Base-by-base conservation (phyloP, 2,329 filamentous ascomycete genomes). In the Sarocladiaceae sp. region DNA sequence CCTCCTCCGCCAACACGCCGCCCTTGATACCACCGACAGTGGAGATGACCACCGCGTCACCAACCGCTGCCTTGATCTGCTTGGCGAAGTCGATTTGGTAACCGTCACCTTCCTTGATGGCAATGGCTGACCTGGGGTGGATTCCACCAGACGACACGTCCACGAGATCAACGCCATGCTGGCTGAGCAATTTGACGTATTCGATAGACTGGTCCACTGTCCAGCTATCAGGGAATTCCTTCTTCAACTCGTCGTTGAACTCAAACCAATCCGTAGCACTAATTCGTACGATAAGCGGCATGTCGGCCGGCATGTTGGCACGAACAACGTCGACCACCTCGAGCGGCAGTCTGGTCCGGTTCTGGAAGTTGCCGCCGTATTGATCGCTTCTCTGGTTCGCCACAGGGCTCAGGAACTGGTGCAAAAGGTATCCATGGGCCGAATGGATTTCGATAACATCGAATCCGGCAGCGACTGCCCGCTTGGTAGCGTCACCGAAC, bases 341-440 rank as follows among this genome's bases (percentile, higher is more conserved):
- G 3, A 88, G 67, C 0, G 79, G 75, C 15, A 92, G 67, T 0
- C 87, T 78, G 1, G 73, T 79, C 44, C 87, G 79, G 68, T 90
- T 90, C 69, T 86, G 83, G 56, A 84, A 84, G 40, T 71, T 77
- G 4, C 84, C 84, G 37, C 84, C 84, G 61, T 87, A 87, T 52
- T 74, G 61, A 63, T 87, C 84, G 0, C 74, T 86, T 12, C 88
- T 78, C 39, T 78, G 69, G 69, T 93, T 92, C 44, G 75, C 74
- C 1, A 77, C 76, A 0, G 87, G 86, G 1, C 80, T 84, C n/a
- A 90, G 53, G 71, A 91, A 92, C 2, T 73, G 68, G 62, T 84
- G 81, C 0, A 91, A 68, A 1, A 93, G 75, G 64, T 91, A 92
- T 2, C 88, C 87, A 62, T 92, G 88, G 0, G 87, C 88, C 56